Percentiles rank a stretch among this genome's conserved stretches.
Conservation (phyloP, 441 rosid species). For the Capsella rubella region DNA sequence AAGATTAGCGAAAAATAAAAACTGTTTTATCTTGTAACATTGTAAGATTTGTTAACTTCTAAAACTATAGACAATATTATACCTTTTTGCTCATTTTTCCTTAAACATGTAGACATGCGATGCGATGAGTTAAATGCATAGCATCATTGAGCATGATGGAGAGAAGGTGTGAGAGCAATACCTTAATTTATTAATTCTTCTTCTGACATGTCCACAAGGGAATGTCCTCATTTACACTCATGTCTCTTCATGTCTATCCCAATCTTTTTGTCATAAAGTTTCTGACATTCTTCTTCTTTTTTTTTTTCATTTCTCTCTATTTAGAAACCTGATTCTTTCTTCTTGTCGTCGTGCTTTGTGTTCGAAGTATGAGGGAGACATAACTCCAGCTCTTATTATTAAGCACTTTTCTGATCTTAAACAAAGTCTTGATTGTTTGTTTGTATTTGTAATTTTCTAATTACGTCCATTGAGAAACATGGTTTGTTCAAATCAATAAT, state of each 20-base stretch:
- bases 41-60: constrained; percentile 7
- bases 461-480: not conserved
- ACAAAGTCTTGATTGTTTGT: not conserved
- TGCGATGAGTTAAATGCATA: constrained; percentile 28
- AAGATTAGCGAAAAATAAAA: not conserved
- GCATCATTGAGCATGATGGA: constrained; percentile 44
- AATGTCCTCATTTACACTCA: constrained; percentile 43
- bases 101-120: constrained; percentile 20
- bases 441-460: not conserved
- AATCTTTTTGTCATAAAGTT: constrained; percentile 33
- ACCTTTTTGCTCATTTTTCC: constrained; percentile 4
- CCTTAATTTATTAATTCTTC: constrained; percentile 8
- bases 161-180: constrained; percentile 1
- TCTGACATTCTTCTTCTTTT: constrained; percentile 39
- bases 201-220: constrained; percentile 43
- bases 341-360: not conserved
- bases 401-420: too few relatives aligned
- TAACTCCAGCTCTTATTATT: too few relatives aligned
- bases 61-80: constrained; percentile 3
- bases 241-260: constrained; percentile 40
- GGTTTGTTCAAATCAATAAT: not conserved
- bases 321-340: not conserved
- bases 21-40: not conserved
- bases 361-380: not conserved
- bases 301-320: not conserved